A percentile compares a stretch with the other conserved stretches of the same genome.
These are phyloP conservation scores for Dioscorea cayenensis DNA, from an alignment of 116 monocot species.

Conservation along the genomic window DNA sequence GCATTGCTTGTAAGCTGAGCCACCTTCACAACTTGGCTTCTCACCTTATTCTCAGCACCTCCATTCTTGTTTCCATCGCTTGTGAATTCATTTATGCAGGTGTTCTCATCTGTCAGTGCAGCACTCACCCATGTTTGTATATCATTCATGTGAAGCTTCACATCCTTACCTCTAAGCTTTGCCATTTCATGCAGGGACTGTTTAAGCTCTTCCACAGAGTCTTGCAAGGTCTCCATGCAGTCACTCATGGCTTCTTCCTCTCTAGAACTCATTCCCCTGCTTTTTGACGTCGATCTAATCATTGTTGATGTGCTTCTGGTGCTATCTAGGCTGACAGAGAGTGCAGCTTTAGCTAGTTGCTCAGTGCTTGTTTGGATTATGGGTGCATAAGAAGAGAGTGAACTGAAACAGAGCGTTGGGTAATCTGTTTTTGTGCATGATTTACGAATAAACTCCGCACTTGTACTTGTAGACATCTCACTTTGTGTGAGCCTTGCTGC, in stretches of 20 bases:
- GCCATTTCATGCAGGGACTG: slow-evolving; percentile 15
- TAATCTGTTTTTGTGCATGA: slow-evolving; percentile 27
- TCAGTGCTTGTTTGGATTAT: slow-evolving; percentile 17
- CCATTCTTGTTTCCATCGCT: neutral
- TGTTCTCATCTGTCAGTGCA: slow-evolving; percentile 22
- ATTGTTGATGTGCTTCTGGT: slow-evolving; percentile 21
- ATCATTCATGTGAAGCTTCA: neutral
- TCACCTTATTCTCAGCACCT: neutral
- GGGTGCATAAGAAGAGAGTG: slow-evolving; percentile 32
- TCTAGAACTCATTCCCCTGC: neutral
- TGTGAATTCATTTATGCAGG: slow-evolving; percentile 21
- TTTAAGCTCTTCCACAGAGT: slow-evolving; percentile 12
- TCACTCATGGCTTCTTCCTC: slow-evolving; percentile 15
- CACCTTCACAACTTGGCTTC: slow-evolving; percentile 6
- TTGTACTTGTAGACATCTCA: neutral
- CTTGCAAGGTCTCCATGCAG: slow-evolving; percentile 17
- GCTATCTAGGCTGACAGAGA: slow-evolving; percentile 23
- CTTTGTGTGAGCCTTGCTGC: neutral
- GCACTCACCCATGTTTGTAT: slow-evolving; percentile 36
- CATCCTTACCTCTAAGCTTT: neutral
- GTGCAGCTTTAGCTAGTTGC: slow-evolving; percentile 33
- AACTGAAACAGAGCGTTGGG: slow-evolving; percentile 30
- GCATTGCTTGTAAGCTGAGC: slow-evolving; percentile 23
- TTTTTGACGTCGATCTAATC: slow-evolving; percentile 8
- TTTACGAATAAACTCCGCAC: slow-evolving; percentile 15